Evolutionary conservation across 768 basidiomycete genomes (phyloP), one percentile per base, ranked within the genome.

Genomic region (Lactarius trivialis): DNA sequence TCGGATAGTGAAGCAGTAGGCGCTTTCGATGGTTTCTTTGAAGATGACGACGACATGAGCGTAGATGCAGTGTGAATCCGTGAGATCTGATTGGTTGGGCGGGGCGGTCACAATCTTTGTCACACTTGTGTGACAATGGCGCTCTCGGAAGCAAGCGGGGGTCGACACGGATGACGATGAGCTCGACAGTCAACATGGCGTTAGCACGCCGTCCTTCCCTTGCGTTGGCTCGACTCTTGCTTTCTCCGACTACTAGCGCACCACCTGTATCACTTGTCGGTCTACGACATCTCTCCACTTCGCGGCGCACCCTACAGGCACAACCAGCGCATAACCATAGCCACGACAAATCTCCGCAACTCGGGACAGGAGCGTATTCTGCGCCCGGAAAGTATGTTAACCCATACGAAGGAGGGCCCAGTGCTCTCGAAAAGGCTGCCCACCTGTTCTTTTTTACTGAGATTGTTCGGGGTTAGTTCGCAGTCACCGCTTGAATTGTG

Each of bases 401-500:
- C 69, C 82, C 85, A 48, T 93, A 91, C 79, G 81, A 82, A 70
- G 79, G 77, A 59, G 94, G 93, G 0, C 91, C 89, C 15, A 88
- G 87, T 73, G 94, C 97, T 50, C 80, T 99, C 54, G 93, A 98
- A 80, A 98, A 98, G 75, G 95, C 95, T 53, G 88, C 91, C 48
- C 89, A 94, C 73, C 72, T 97, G 54, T 98, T 98, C 82, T 98
- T 99, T 84, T 93, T 99, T 74, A 98, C 96, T 61, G 97, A 99
- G 77, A 97, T 99, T 69, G 77, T 96, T 71, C 81, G 96, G 82
- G 96, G 96, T 93, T 69, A 60, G 85, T 75, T 39, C 55, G 34
- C 39, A 14, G 33, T 28, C 24, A n/a, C 39, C 55, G 36, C 51
- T 21, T 19, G 53, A 21, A 34, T 56, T 52, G 61, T 58, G 54